Percentiles rank a stretch among this genome's conserved stretches.
Evolutionary conservation across 495 filamentous ascomycete species (phyloP).

Genomic region (Aspergillus sparsus): DNA sequence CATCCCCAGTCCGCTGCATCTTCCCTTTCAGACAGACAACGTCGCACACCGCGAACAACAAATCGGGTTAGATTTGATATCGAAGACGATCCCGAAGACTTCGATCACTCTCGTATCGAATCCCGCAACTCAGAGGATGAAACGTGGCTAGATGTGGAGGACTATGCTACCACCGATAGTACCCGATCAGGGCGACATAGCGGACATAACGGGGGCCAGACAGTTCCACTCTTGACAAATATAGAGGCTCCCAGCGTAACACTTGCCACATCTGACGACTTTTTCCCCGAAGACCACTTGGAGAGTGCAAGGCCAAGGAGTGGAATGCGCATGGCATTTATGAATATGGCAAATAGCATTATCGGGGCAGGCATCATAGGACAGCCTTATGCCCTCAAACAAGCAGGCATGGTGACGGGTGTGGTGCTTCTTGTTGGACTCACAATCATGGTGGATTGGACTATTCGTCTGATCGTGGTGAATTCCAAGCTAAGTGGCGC

Average conservation of each 20-base stretch:
- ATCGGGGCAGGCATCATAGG: constrained; percentile 98
- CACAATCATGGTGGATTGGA: constrained; percentile 91
- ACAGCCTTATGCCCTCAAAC: constrained; percentile 90
- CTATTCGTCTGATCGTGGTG: constrained; percentile 91
- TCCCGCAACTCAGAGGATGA: constrained; percentile 45
- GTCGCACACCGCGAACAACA: constrained; percentile 71
- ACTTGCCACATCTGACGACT: constrained; percentile 64
- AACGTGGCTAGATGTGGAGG: constrained; percentile 59
- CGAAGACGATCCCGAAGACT: constrained; percentile 34
- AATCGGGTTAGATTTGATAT: constrained; percentile 90
- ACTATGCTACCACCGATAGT: constrained; percentile 43
- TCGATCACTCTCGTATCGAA: constrained; percentile 39
- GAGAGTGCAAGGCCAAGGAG: constrained; percentile 65
- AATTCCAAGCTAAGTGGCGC: constrained; percentile 94
- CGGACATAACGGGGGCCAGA: constrained; percentile 41
- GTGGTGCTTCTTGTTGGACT: constrained; percentile 73
- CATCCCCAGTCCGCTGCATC: constrained; percentile 49
- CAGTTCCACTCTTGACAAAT: constrained; percentile 75
- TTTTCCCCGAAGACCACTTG: constrained; percentile 60
- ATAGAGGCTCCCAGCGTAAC: constrained; percentile 89
- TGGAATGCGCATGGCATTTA: constrained; percentile 73
- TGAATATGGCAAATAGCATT: constrained; percentile 99
- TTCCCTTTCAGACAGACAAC: constrained; percentile 44
- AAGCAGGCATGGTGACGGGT: constrained; percentile 82
- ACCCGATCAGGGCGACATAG: constrained; percentile 25